Conservation (phyloP, 331 rosid genomes). For the Telfairia occidentalis region DNA sequence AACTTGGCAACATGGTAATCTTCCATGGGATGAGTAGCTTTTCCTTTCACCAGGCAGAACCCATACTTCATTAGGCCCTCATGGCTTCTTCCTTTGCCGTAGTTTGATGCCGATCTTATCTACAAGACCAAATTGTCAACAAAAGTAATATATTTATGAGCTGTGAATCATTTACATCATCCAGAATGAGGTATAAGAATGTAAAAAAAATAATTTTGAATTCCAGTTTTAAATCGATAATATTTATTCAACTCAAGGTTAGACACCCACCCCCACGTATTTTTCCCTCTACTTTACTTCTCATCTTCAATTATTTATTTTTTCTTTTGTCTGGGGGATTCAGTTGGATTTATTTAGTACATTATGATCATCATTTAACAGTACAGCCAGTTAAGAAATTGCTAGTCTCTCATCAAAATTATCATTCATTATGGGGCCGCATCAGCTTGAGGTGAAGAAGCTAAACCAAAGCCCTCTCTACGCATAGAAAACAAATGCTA, state of each 20-base stretch:
- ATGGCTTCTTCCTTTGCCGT: conserved; percentile 66
- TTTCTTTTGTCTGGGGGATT: not conserved
- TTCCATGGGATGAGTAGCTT: conserved; percentile 96
- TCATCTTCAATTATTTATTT: not conserved
- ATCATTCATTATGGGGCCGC: not conserved
- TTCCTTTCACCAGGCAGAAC: conserved; percentile 79
- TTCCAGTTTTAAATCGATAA: not conserved
- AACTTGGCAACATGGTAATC: conserved; percentile 95
- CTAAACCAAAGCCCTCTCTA: not conserved
- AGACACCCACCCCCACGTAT: not conserved
- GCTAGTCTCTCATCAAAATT: not conserved
- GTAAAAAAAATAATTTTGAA: not conserved
- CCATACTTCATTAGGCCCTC: conserved; percentile 73
- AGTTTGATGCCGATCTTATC: conserved; percentile 59
- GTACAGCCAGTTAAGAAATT: not conserved
- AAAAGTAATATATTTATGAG: conserved; percentile 9
- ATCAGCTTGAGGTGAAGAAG: not conserved
- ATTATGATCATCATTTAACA: not conserved
- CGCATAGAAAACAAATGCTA: not conserved
- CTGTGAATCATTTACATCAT: conserved; percentile 1
- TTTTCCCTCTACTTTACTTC: not conserved
- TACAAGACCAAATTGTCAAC: conserved; percentile 24
- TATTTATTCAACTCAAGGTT: not conserved
- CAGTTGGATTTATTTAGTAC: not conserved
- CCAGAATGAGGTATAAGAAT: not conserved